Percentiles rank a stretch among this genome's conserved stretches.
Conservation (phyloP, 495 filamentous ascomycete genomes). For the Arthonia radiata region DNA sequence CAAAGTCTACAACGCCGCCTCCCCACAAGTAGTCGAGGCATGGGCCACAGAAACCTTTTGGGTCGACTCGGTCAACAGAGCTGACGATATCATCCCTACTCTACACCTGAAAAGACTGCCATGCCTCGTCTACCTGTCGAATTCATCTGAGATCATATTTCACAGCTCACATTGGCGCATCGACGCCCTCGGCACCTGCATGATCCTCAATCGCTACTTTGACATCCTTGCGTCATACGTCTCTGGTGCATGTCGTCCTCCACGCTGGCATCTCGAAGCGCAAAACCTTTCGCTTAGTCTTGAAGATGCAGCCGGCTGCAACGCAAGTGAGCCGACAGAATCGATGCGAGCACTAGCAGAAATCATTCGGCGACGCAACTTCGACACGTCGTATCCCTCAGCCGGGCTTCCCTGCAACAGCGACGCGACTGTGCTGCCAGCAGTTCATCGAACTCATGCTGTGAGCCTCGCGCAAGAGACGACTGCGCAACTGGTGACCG, state of each 20-base stretch:
- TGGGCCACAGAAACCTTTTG: too few species aligned
- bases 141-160: conserved; percentile 7
- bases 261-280: conserved; percentile 1
- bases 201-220: conserved; percentile 7
- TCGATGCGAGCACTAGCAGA: conserved; percentile 3
- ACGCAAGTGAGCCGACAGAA: conserved; percentile 2
- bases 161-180: conserved; percentile 9
- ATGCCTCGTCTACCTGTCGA: too few species aligned
- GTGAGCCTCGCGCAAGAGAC: conserved; percentile 3
- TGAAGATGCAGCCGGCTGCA: conserved; percentile 5
- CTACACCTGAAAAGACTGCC: too few species aligned
- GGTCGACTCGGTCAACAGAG: too few species aligned
- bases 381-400: too few species aligned
- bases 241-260: too few species aligned
- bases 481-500: conserved; percentile 3
- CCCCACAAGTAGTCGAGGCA: too few species aligned
- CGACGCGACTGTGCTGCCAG: conserved; percentile 5
- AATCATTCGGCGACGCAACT: too few species aligned
- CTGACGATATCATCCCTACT: too few species aligned
- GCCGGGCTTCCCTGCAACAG: conserved; percentile 7
- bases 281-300: conserved; percentile 6
- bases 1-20: too few species aligned
- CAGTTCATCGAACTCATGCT: conserved; percentile 1
- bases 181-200: conserved; percentile 9
- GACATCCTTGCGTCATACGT: conserved; percentile 1